A percentile compares a stretch with the other conserved stretches of the same genome.
phyloP scores from a whole-genome alignment of 2,329 filamentous ascomycete genomes.

The Davidsoniella eucalypti region DNA sequence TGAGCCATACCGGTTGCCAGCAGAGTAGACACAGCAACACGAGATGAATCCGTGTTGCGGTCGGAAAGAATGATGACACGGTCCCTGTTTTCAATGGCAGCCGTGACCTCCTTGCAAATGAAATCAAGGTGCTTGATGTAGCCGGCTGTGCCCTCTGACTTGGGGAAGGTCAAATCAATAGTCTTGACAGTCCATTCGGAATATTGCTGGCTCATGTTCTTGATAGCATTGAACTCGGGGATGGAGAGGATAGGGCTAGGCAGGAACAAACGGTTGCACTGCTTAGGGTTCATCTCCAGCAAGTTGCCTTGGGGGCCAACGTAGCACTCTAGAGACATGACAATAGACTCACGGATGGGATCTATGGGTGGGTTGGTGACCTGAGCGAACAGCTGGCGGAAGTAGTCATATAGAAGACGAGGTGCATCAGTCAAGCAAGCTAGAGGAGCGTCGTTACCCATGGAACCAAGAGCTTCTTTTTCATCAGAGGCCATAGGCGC shows the following conservation, averaged over 20 bases:
- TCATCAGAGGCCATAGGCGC: constrained; percentile 95
- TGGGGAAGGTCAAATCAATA: constrained; percentile 88
- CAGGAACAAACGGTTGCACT: constrained; percentile 72
- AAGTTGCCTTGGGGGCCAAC: constrained; percentile 92
- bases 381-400: constrained; percentile 92
- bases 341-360: constrained; percentile 89
- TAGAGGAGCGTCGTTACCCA: constrained; percentile 92
- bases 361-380: constrained; percentile 97
- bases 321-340: constrained; percentile 96
- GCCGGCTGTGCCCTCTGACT: constrained; percentile 63
- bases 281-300: constrained; percentile 78
- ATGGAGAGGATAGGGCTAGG: constrained; percentile 81
- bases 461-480: constrained; percentile 90
- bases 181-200: constrained; percentile 72
- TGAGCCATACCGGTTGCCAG: constrained; percentile 87
- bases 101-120: constrained; percentile 72
- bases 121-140: constrained; percentile 76
- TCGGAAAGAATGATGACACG: constrained; percentile 83
- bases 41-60: constrained; percentile 64
- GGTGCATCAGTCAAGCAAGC: constrained; percentile 83
- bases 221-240: constrained; percentile 77
- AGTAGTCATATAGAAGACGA: constrained; percentile 85
- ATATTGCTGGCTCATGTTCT: constrained; percentile 56
- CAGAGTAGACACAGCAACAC: constrained; percentile 71
- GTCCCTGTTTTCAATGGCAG: constrained; percentile 68